Evolutionary conservation across 176 grass and related monocot genomes (phyloP).

Genomic region (Oropetium thomaeum): DNA sequence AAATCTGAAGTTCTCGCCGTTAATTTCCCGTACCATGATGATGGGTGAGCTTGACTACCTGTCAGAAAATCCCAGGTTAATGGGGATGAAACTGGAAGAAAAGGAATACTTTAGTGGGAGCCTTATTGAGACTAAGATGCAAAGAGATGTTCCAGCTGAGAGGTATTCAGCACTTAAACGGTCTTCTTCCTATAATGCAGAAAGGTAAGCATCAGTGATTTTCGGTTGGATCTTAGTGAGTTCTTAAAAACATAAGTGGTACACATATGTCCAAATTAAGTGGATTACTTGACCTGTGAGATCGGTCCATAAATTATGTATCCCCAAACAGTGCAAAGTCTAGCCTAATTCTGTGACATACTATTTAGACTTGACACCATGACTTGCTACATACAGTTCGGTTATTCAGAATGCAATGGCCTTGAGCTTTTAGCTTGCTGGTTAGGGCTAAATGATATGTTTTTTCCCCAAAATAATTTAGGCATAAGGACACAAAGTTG

Average conservation of each 20-base stretch:
- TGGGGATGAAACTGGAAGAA: conserved; percentile 59
- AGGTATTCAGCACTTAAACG: conserved; percentile 60
- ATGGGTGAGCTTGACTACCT: conserved; percentile 64
- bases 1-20: conserved; percentile 59
- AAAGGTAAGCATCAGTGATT: conserved; percentile 60
- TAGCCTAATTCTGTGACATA: neutral
- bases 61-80: conserved; percentile 53
- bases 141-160: conserved; percentile 51
- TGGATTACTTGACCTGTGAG: neutral
- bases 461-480: neutral
- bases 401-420: neutral
- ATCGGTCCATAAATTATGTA: neutral
- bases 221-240: neutral
- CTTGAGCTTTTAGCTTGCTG: neutral
- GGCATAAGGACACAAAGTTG: neutral
- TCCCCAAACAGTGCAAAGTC: neutral
- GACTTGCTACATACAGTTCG: neutral
- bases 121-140: conserved; percentile 75
- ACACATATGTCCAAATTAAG: neutral
- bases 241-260: neutral
- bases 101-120: conserved; percentile 94
- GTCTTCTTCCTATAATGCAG: conserved; percentile 86
- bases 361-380: neutral
- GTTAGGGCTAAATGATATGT: neutral
- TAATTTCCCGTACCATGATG: conserved; percentile 64